A percentile compares a stretch with the other conserved stretches of the same genome.
Conservation (phyloP, 345 rosid genomes). For the Lepidium didymum region DNA sequence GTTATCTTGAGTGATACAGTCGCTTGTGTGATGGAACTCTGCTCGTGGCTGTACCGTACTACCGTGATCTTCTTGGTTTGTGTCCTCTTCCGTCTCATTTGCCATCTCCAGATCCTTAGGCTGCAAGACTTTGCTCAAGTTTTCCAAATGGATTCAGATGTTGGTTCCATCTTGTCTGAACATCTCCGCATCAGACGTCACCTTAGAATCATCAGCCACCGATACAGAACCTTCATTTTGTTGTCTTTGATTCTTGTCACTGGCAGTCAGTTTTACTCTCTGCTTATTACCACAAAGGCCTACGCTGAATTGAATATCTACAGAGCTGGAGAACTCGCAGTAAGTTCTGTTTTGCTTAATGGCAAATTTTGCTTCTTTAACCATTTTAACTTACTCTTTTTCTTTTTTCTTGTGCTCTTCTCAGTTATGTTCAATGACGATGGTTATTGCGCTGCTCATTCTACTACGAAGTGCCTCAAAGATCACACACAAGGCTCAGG, state of each 20-base stretch:
- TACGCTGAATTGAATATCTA: conserved; percentile 45
- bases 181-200: conserved; percentile 84
- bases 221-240: conserved; percentile 60
- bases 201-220: conserved; percentile 81
- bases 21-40: conserved; percentile 75
- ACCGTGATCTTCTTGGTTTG: conserved; percentile 76
- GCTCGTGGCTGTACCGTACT: conserved; percentile 88
- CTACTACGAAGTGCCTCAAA: conserved; percentile 76
- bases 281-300: conserved; percentile 69
- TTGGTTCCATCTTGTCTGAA: conserved; percentile 60
- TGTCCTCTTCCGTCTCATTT: conserved; percentile 75
- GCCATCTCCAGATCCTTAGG: conserved; percentile 89
- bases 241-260: conserved; percentile 65
- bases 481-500: conserved; percentile 92
- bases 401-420: not conserved
- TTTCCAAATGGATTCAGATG: conserved; percentile 71
- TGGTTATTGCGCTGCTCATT: conserved; percentile 57
- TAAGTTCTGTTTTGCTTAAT: conserved; percentile 27
- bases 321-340: conserved; percentile 86
- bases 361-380: not conserved
- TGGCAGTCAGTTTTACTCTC: conserved; percentile 74
- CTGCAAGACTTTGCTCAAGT: conserved; percentile 77
- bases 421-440: conserved; percentile 78
- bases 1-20: conserved; percentile 66
- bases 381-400: not conserved